Evolutionary conservation across 2,329 filamentous ascomycete species (phyloP).

Genomic region (Teratosphaeria gauchensis): DNA sequence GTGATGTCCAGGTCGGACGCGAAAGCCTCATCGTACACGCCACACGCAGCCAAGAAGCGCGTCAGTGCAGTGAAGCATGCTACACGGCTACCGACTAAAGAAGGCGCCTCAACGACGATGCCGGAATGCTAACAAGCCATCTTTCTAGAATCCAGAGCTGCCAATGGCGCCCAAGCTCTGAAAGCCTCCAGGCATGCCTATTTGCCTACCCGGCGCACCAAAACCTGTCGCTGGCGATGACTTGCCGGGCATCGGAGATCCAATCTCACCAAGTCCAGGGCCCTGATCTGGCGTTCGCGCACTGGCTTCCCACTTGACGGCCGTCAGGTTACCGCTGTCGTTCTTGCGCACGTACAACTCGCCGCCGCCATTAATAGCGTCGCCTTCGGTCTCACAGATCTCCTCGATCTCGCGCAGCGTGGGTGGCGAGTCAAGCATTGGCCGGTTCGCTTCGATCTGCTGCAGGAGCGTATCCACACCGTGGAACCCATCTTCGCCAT

Average conservation of each 20-base stretch:
- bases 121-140: neutral
- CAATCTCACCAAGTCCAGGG: constrained; percentile 35
- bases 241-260: constrained; percentile 36
- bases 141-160: constrained; percentile 4
- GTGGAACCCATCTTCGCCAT: constrained; percentile 55
- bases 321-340: constrained; percentile 18
- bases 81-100: neutral
- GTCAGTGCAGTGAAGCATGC: neutral
- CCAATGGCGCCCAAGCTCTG: constrained; percentile 18
- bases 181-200: constrained; percentile 11
- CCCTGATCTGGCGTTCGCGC: constrained; percentile 21
- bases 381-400: constrained; percentile 87
- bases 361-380: constrained; percentile 77
- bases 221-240: constrained; percentile 27
- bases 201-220: constrained; percentile 19
- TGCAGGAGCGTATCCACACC: constrained; percentile 53
- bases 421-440: constrained; percentile 47
- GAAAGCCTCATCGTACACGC: neutral
- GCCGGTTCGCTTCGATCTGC: constrained; percentile 57
- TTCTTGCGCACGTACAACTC: constrained; percentile 61
- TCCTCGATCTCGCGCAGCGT: constrained; percentile 62
- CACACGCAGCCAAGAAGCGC: neutral
- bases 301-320: constrained; percentile 34
- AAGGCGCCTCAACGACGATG: neutral
- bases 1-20: neutral